phyloP scores from a whole-genome alignment of 1,284 basidiomycete genomes.

The Ustilago trichophora region DNA sequence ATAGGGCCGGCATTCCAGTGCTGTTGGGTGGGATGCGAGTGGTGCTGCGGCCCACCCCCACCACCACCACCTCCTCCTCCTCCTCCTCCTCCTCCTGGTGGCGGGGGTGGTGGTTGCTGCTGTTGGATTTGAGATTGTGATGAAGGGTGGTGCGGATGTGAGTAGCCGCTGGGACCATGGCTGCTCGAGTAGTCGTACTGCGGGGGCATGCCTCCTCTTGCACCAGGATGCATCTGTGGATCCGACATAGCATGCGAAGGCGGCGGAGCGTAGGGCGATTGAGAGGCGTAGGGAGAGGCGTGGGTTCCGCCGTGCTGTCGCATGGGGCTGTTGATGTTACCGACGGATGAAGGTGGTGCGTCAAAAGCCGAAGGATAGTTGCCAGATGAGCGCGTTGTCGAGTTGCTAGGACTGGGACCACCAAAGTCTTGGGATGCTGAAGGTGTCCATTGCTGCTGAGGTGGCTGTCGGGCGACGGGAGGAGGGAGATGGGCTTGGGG shows the following conservation, averaged over 20 bases:
- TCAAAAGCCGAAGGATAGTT: slow-evolving; percentile 24
- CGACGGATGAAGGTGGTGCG: neutral
- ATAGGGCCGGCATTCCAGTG: slow-evolving; percentile 33
- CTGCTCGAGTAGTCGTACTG: slow-evolving; percentile 23
- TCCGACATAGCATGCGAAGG: slow-evolving; percentile 13
- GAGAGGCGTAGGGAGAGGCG: slow-evolving; percentile 17
- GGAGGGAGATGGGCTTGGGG: slow-evolving; percentile 28
- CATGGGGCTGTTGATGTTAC: slow-evolving; percentile 21
- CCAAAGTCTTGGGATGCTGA: slow-evolving; percentile 26
- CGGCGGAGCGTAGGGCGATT: slow-evolving; percentile 16
- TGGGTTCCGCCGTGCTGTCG: slow-evolving; percentile 20
- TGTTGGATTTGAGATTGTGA: slow-evolving; percentile 12
- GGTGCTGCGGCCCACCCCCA: slow-evolving; percentile 10
- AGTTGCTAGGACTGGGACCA: slow-evolving; percentile 26
- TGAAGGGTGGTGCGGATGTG: slow-evolving; percentile 23
- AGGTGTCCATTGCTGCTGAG: slow-evolving; percentile 20
- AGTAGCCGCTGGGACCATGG: slow-evolving; percentile 10
- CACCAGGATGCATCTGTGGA: slow-evolving; percentile 18
- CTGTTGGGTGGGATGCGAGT: slow-evolving; percentile 13
- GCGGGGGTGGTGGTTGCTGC: slow-evolving; percentile 6
- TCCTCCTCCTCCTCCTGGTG: no score
- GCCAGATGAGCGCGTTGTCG: slow-evolving; percentile 22
- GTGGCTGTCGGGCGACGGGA: slow-evolving; percentile 18
- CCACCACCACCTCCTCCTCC: no score
- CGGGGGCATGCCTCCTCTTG: slow-evolving; percentile 3